Evolutionary conservation across 768 basidiomycete species (phyloP).

Genomic region (Boletus tomentosulus): DNA sequence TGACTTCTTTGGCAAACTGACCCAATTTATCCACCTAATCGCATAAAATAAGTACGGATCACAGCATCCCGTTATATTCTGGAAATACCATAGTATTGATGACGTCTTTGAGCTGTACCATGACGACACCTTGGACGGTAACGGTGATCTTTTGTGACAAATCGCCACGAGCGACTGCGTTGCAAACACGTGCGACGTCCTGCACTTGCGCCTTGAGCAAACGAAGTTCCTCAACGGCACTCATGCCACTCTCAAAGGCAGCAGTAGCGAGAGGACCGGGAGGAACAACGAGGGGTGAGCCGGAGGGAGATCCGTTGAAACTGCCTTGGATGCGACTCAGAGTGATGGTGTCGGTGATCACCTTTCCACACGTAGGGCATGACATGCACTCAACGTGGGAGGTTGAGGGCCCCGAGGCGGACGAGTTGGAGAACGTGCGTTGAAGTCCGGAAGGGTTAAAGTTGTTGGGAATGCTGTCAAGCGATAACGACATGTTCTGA

Average conservation of each 20-base stretch:
- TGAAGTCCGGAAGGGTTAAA: constrained; percentile 34
- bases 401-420: constrained; percentile 44
- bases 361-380: constrained; percentile 56
- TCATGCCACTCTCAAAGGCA: constrained; percentile 57
- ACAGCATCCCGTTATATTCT: background rate
- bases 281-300: constrained; percentile 44
- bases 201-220: constrained; percentile 83
- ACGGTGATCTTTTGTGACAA: constrained; percentile 77
- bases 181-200: constrained; percentile 75
- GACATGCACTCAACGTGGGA: constrained; percentile 37
- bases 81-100: constrained; percentile 60
- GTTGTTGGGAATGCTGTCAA: constrained; percentile 44
- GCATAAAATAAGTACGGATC: constrained; percentile 10
- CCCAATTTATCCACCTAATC: constrained; percentile 64
- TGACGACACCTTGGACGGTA: constrained; percentile 71
- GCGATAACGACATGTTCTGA: constrained; percentile 47
- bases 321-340: constrained; percentile 27
- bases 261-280: constrained; percentile 55
- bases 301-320: constrained; percentile 27
- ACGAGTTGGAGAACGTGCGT: constrained; percentile 29
- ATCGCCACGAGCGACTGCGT: constrained; percentile 74
- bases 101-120: constrained; percentile 77
- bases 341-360: constrained; percentile 42
- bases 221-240: constrained; percentile 71
- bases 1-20: constrained; percentile 89